Evolutionary conservation across 129 eudicot species (phyloP).

Genomic region (Mikania micrantha): DNA sequence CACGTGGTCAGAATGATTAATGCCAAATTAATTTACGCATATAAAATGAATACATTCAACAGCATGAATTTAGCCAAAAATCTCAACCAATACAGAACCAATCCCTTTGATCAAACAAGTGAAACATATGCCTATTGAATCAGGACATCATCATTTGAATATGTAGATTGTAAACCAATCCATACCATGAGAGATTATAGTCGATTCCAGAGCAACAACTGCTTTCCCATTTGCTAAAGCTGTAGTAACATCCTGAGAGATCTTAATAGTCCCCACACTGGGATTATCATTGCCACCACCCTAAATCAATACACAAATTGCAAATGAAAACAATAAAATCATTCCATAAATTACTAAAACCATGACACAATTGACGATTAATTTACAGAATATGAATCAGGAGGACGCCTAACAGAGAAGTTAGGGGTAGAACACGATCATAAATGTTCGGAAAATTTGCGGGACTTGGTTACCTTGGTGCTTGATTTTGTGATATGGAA

Average conservation of each 20-base stretch:
- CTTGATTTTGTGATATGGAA: slow-evolving; percentile 31
- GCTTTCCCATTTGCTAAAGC: slow-evolving; percentile 72
- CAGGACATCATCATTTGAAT: background rate
- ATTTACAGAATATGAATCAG: background rate
- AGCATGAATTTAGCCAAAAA: background rate
- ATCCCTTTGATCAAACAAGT: background rate
- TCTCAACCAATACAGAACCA: background rate
- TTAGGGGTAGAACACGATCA: slow-evolving; percentile 10
- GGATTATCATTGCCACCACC: slow-evolving; percentile 32
- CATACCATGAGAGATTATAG: slow-evolving; percentile 91
- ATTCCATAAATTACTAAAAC: background rate
- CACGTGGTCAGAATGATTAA: background rate
- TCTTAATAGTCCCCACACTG: slow-evolving; percentile 36
- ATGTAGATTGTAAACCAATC: background rate
- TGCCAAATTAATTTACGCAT: no score
- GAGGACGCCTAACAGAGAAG: background rate
- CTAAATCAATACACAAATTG: slow-evolving; percentile 22
- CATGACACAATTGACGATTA: background rate
- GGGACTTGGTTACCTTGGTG: slow-evolving; percentile 27
- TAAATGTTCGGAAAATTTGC: background rate
- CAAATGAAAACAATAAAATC: background rate
- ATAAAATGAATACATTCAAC: background rate
- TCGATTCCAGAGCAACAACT: slow-evolving; percentile 96
- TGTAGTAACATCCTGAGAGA: slow-evolving; percentile 62
- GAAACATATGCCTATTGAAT: background rate